Percentiles rank a stretch among this genome's conserved stretches.
phyloP scores from a whole-genome alignment of 2,329 filamentous ascomycete species.

The Fusarium tupiense region DNA sequence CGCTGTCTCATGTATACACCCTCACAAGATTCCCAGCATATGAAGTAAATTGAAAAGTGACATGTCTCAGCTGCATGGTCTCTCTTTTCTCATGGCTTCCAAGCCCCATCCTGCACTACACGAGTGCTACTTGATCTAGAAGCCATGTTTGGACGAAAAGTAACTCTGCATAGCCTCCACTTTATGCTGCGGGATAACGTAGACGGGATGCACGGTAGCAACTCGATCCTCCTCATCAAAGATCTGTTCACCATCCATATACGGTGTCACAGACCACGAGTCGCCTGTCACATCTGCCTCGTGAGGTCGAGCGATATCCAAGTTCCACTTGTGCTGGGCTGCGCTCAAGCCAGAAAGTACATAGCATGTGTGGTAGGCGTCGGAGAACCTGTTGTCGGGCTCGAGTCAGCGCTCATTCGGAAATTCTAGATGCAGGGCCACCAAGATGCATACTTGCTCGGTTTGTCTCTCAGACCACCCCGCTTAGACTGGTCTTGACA shows the following conservation, averaged over 20 bases:
- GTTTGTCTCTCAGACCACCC: slow-evolving; percentile 93
- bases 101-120: not conserved
- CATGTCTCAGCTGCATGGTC: slow-evolving; percentile 5
- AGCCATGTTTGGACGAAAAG: slow-evolving; percentile 68
- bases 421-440: slow-evolving; percentile 15
- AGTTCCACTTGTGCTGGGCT: slow-evolving; percentile 75
- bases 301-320: slow-evolving; percentile 49
- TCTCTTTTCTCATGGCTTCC: slow-evolving; percentile 17
- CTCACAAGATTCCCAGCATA: slow-evolving; percentile 2
- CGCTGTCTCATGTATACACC: not conserved
- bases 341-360: slow-evolving; percentile 86
- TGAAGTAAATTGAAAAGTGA: not conserved
- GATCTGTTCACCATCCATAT: slow-evolving; percentile 66
- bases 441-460: slow-evolving; percentile 73
- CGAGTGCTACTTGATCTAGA: slow-evolving; percentile 52
- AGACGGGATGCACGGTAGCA: slow-evolving; percentile 81
- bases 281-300: slow-evolving; percentile 49
- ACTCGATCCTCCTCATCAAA: slow-evolving; percentile 79
- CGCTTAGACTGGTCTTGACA: slow-evolving; percentile 77
- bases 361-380: slow-evolving; percentile 95
- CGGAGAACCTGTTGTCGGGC: slow-evolving; percentile 67
- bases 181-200: slow-evolving; percentile 78
- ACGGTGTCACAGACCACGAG: slow-evolving; percentile 59
- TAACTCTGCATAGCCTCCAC: slow-evolving; percentile 73
- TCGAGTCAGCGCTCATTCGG: slow-evolving; percentile 34